Base-by-base conservation (phyloP, 1,284 basidiomycete genomes). In the Termitomyces sp. region DNA sequence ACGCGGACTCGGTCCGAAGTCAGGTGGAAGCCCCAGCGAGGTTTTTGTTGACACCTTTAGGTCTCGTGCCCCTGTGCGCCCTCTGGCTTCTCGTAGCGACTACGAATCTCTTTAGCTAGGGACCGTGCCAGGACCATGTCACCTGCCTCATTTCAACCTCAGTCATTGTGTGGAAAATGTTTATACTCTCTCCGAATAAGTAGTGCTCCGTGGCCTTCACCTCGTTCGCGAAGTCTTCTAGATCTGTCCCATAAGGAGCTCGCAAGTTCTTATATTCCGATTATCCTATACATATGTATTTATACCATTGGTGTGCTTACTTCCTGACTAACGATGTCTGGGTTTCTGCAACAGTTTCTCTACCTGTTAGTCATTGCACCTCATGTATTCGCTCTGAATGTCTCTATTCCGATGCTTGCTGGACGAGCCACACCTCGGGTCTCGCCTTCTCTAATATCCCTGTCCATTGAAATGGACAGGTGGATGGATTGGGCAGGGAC, bases 401-500 rank as follows among this genome's bases (percentile, higher is more conserved):
- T 72, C 11, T 53, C 64, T 2, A 57, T 74, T 30, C 58, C 68
- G 6, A 45, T 62, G 6, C 44, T 42, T 18, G 57, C 64, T 11
- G 64, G 66, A n/a, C 50, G 63, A 30, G 51, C 40, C n/a, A 64
- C 67, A 2, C 61, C 61, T 4, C 53, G 33, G 1, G 57, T 82
- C 9, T 71, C 72, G 1, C 69, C 68, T 10, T 75, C 78, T 3
- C 69, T 84, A 13, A 60, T 86, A 26, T 83, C 80, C 0, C 75
- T 86, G 57, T 86, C 83, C n/a, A 77, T 87, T 49, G 84, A 86
- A 62, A 79, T 84, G 62, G 83, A 86, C 59, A 69, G 79, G 13
- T 86, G 83, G 83, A 70, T 73, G 11, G 81, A 84, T 55, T 87
- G 84, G 84, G 66, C 67, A 11, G 83, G 84, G 10, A 72, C 69